Evolutionary conservation across 306 rosid genomes (phyloP), one percentile per base, ranked within the genome.

Genomic region (Carpinus viminea): DNA sequence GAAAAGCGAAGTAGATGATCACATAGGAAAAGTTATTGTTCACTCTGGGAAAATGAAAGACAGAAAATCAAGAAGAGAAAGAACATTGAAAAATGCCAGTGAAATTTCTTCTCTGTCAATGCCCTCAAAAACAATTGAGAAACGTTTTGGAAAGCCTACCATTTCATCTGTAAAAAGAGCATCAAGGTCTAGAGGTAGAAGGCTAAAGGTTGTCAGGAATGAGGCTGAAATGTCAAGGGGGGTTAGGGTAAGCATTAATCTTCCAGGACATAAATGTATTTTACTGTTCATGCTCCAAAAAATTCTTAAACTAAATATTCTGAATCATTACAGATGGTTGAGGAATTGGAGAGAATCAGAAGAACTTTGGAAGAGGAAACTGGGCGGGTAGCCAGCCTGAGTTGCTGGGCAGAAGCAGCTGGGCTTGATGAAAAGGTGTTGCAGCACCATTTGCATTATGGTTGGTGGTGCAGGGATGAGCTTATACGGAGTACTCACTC

Each of bases 331-430:
- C 87, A 92, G 98, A 87, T 88, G 73, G 78, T 95, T 62, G 91
- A 90, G 26, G 85, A 86, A 36, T 86, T 95, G 87, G 97, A 91
- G 78, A 90, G 87, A 85, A 82, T 91, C 70, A 88, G 85, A 84
- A 78, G 70, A 73, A 79, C 88, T 28, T 68, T 92, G 82, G 96
- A 92, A 82, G 89, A 83, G 82, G 95, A 90, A 77, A 83, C 89
- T 4, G 87, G 91, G 43, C 82, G 48, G 75, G 86, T 71, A 48
- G 91, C 82, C 26, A 92, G 88, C 83, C 78, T 92, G 86, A 87
- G 90, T 62, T 81, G 83, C 84, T 92, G 98, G 98, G 98, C 98
- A 4, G 85, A 87, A 79, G 96, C 97, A 61, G 87, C 88, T 38
- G 87, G 98, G 53, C 71, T 92, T 71, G 88, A 88, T 72, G 86